These are phyloP conservation scores for Saturnispora halmiae DNA, from an alignment of 805 yeast genomes.

Conservation along the genomic window DNA sequence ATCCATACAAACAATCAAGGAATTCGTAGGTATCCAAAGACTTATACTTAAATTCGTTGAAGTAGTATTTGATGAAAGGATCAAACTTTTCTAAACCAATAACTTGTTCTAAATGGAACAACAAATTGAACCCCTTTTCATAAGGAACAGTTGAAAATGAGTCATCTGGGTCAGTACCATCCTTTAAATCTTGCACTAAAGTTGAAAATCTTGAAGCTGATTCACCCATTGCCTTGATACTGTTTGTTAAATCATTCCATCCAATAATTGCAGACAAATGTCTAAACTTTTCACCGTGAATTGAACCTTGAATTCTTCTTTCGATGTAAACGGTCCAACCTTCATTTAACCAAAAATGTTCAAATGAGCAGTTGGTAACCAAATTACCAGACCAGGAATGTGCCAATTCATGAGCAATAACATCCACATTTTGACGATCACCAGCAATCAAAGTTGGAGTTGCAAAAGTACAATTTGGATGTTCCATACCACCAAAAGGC, in stretches of 20 bases:
- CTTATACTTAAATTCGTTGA: constrained; percentile 54
- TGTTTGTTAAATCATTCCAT: constrained; percentile 69
- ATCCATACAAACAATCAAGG: constrained; percentile 64
- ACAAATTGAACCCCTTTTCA: constrained; percentile 79
- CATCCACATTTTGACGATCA: constrained; percentile 79
- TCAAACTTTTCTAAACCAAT: constrained; percentile 68
- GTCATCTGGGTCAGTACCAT: constrained; percentile 76
- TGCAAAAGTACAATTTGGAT: constrained; percentile 83
- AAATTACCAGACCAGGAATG: constrained; percentile 91
- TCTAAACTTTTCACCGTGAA: constrained; percentile 73
- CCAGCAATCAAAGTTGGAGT: constrained; percentile 83
- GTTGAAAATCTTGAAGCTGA: constrained; percentile 43
- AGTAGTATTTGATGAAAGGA: constrained; percentile 72
- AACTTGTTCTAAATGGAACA: constrained; percentile 61
- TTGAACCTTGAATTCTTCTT: constrained; percentile 65
- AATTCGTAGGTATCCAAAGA: constrained; percentile 80
- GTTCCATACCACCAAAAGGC: constrained; percentile 95
- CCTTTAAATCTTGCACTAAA: constrained; percentile 63
- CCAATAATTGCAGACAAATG: constrained; percentile 82
- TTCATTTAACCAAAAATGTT: constrained; percentile 90
- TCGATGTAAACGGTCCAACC: constrained; percentile 95
- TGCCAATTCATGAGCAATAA: constrained; percentile 86
- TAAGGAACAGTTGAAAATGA: constrained; percentile 83
- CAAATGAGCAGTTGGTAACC: constrained; percentile 87
- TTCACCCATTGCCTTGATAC: constrained; percentile 57